Base-by-base conservation (phyloP, 2,329 filamentous ascomycete species). In the Microdochium bolleyi region DNA sequence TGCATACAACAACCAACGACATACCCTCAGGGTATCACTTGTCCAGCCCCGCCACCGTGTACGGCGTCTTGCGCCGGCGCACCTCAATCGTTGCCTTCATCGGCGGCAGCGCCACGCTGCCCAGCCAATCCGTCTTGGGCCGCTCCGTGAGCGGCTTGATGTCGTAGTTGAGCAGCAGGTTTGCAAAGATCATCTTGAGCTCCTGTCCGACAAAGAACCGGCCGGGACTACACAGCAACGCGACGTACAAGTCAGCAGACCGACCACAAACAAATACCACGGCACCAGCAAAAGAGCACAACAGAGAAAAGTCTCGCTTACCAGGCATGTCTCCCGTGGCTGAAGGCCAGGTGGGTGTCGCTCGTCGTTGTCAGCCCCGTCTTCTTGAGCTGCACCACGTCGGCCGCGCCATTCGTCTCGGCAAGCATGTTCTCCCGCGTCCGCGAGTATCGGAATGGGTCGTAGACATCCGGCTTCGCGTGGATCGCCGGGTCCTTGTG, bases 171-270 rank as follows among this genome's bases (percentile, higher is more conserved):
- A 75, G 61, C 1, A 81, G 57, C 21, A 82, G 59, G 51, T 79
- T 71, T 1, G 75, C 68, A 32, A 80, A 59, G 14, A 80, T 67
- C 61, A 82, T 77, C 61, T 83, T 83, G 14, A 80, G 65, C 61
- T 80, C 77, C 53, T 79, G 72, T 0, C 76, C 72, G 0, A 78
- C 78, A 54, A 82, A 81, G 66, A 82, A 82, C 0, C 79, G 70
- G 0, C 79, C 79, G 0, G 77, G 75, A 49, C 79, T 70, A 22
- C 3, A 24, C 41, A 46, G 8, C n/a, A 11, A 14, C n/a, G n/a
- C n/a, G n/a, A n/a, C n/a, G n/a, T n/a, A 16, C 16, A 32, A 3
- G 24, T 44, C n/a, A n/a, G 24, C 2, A 3, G 1, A 24, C 7
- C 10, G n/a, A 2, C 14, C 3, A 13, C 21, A 51, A 41, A 50